Conservation (phyloP, 148 eudicot genomes). For the Rhododendron henanense region DNA sequence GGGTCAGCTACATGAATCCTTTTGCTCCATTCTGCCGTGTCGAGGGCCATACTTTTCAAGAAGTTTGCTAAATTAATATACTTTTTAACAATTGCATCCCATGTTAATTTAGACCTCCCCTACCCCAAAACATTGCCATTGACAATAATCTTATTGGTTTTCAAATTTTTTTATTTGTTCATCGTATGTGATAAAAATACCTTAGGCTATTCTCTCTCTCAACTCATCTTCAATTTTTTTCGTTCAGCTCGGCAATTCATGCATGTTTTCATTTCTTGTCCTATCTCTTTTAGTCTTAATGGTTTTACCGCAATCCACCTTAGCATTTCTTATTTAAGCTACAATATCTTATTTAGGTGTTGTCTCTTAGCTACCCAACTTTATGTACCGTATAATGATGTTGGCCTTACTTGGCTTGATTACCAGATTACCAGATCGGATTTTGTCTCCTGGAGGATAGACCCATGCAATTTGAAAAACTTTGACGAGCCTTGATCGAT, state of each 20-base stretch:
- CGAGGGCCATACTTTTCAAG: not conserved
- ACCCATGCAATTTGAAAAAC: not conserved
- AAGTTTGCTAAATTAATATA: not conserved
- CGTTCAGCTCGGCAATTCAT: not conserved
- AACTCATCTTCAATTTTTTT: not conserved
- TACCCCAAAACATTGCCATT: not conserved
- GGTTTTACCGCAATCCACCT: not conserved
- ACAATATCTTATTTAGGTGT: not conserved
- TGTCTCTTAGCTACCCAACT: not conserved
- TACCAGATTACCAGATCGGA: not conserved
- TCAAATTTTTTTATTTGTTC: not conserved
- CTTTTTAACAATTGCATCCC: not conserved
- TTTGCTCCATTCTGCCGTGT: not conserved
- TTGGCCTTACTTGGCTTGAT: not conserved
- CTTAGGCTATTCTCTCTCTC: not conserved
- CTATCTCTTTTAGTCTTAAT: not conserved
- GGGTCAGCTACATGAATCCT: not conserved
- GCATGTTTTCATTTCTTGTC: not conserved
- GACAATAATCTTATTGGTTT: not conserved
- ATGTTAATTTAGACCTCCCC: not conserved
- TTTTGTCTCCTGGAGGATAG: not conserved
- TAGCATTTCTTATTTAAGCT: not conserved
- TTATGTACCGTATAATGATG: not conserved
- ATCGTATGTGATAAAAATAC: not conserved
- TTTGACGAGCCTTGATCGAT: not conserved